Base-by-base conservation (phyloP, 192 early-diverging fungal species). In the Backusella westeae region DNA sequence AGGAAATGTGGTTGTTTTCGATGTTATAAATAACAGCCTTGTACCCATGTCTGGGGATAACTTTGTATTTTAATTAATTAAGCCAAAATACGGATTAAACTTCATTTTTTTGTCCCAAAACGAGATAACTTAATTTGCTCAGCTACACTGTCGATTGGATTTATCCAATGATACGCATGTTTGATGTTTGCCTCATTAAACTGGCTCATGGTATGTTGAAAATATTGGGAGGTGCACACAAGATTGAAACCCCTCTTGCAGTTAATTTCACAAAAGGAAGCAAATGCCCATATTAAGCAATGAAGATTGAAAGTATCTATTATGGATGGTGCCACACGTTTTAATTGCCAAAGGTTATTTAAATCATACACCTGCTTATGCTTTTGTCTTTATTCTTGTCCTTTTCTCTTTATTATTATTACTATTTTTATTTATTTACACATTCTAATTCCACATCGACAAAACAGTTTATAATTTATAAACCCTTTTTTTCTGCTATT, bases 211-310 rank as follows among this genome's bases (percentile, higher is more conserved):
- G 53, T 59, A 59, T 29, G 23, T 14, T 63, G 56, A 8, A 29
- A 21, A 63, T 26, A 21, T 39, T 63, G 56, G 56, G 26, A 63
- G 56, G 23, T 19, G 9, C 9, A 63, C 56, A 63, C 56, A 63
- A 63, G 10, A 29, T 63, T 63, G 10, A 63, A 63, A 63, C 56
- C 56, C 56, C 56, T 63, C 56, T 63, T 63, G 56, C 56, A 63
- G 56, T 63, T 63, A 63, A 63, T 63, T 63, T 63, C 9, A 63
- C 56, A 63, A 63, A 63, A 63, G 56, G 56, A 63, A 63, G 56
- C 56, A 63, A 63, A 63, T 63, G 29, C 56, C 56, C 56, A 63
- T 14, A 63, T 63, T 29, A 63, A 63, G 56, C 26, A 63, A 63
- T 63, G 56, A 26, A 63, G 56, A 63, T 63, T 63, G 56, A 63